Evolutionary conservation across 139 green algal genomes (phyloP).

Genomic region (Micractinium sp.): DNA sequence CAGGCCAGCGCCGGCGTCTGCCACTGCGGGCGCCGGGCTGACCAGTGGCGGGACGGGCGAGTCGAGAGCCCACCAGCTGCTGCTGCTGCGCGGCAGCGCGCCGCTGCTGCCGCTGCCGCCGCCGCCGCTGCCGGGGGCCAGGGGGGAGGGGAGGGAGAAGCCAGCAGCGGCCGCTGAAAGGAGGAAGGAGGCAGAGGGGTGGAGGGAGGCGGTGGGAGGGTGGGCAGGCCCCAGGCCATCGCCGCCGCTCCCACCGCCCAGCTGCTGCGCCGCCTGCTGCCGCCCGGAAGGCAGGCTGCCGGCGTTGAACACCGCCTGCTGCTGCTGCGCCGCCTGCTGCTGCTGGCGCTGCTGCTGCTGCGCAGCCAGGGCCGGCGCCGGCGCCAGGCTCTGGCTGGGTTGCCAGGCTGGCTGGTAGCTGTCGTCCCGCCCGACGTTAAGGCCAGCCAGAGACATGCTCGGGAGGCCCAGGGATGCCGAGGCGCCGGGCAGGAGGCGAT

Average conservation of each 20-base stretch:
- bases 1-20: not conserved
- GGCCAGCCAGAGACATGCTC: not conserved
- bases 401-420: too few species aligned
- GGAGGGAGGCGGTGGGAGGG: not conserved
- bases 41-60: not conserved
- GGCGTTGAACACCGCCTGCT: not conserved
- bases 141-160: not conserved
- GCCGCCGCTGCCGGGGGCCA: not conserved
- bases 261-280: not conserved
- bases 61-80: conserved; percentile 20
- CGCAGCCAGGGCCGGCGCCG: too few species aligned
- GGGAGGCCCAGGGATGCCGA: not conserved
- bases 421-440: too few species aligned
- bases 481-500: not conserved
- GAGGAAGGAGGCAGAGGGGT: conserved; percentile 4
- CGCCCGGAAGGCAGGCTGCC: not conserved
- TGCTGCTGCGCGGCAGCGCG: not conserved
- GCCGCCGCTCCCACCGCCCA: not conserved
- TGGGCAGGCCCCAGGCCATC: too few species aligned
- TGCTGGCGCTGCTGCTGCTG: not conserved
- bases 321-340: not conserved
- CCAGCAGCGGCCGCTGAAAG: conserved; percentile 8
- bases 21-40: not conserved
- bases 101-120: not conserved
- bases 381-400: too few species aligned